phyloP scores from a whole-genome alignment of 164 flowering plant genomes.

The Kalanchoe fedtschenkoi region DNA sequence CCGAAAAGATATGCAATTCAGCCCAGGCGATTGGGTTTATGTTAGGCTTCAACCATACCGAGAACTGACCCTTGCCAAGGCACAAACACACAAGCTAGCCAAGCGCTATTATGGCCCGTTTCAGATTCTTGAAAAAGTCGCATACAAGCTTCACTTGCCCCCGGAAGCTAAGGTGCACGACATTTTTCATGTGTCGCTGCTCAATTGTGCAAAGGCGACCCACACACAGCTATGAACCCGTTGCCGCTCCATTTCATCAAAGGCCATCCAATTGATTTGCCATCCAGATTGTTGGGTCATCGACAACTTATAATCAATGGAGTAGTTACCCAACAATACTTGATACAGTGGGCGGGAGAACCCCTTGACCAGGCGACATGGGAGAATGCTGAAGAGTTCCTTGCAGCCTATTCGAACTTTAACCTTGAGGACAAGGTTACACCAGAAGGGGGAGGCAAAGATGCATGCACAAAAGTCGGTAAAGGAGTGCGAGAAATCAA shows the following conservation, averaged over 20 bases:
- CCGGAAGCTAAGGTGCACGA: background rate
- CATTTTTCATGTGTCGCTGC: background rate
- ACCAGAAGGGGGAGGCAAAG: background rate
- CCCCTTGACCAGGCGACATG: background rate
- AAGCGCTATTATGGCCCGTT: background rate
- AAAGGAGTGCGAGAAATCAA: no score
- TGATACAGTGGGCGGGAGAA: background rate
- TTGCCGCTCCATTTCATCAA: background rate
- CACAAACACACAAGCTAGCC: background rate
- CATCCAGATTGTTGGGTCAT: background rate
- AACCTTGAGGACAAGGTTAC: background rate
- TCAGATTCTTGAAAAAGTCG: background rate
- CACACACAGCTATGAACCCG: background rate
- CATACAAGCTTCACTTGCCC: background rate
- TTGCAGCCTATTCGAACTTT: background rate
- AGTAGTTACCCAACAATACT: background rate
- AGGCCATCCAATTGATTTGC: background rate
- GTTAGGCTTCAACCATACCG: background rate
- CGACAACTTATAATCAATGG: background rate
- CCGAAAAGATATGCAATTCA: background rate
- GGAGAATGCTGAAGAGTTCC: background rate
- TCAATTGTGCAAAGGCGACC: background rate
- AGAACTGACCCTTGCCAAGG: background rate
- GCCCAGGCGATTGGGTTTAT: background rate
- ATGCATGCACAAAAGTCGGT: no score